Evolutionary conservation across 331 rosid species (phyloP), one percentile per base, ranked within the genome.

Genomic region (Saraca asoca): DNA sequence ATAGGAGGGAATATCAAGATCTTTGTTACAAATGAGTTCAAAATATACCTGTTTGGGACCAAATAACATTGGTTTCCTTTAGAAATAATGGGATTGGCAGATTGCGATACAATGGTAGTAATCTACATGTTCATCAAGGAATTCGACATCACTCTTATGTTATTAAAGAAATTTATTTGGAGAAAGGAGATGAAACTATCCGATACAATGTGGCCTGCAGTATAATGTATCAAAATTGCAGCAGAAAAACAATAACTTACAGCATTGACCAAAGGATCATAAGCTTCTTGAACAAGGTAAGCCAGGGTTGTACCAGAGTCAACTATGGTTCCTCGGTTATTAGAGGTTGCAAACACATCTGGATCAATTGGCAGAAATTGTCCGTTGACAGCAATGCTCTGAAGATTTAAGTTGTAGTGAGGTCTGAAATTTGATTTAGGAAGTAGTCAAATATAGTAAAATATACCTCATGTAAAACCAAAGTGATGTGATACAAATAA

Each of bases 251-350:
- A 38, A 64, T 72, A 64, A 86, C 96, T 84, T 87, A 93, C 98
- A 68, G 96, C 87, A 57, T 56, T 73, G 69, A 89, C 90, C 51
- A 93, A 87, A 51, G 96, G 96, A 84, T 81, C 88, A 55, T 79
- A 93, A 12, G 96, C 98, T 80, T 89, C 98, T 77, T 80, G 83
- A 37, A 93, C 85, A 61, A 93, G 96, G 81, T 89, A 89, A 42
- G 98, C 73, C 86, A 93, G 81, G 56, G 98, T 93, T 67, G 98
- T 89, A 65, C 98, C 96, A 5, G 90, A 77, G 78, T 93, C 98
- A 62, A 93, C 91, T 76, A 93, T 93, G 15, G 98, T 93, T 75
- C 98, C 98, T 43, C 86, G 82, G 76, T 83, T 76, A 62, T 48
- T 78, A n/a, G 96, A 76, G 45, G 95, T 84, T 8, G 83, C 74